A percentile compares a stretch with the other conserved stretches of the same genome.
Evolutionary conservation across 2,329 filamentous ascomycete species (phyloP).

Genomic region (Trichoderma sp.): DNA sequence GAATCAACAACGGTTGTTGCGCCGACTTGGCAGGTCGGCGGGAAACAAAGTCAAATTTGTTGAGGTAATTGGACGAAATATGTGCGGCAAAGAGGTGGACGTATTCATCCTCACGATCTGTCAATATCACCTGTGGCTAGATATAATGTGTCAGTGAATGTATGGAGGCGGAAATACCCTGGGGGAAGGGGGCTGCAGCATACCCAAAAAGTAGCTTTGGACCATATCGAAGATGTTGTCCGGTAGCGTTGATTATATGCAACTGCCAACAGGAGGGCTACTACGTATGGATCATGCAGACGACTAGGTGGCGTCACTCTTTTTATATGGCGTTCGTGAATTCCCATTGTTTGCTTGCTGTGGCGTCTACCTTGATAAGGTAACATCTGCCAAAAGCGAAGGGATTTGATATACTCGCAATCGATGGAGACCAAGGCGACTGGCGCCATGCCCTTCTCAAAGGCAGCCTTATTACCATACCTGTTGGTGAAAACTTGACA

Average conservation of each 20-base stretch:
- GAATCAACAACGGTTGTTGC: not conserved
- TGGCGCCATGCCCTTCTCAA: not conserved
- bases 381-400: not conserved
- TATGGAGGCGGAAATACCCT: not conserved
- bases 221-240: not conserved
- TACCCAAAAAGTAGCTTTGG: not conserved
- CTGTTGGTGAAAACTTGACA: not conserved
- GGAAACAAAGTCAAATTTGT: not conserved
- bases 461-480: not conserved
- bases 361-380: not conserved
- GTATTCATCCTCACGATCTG: not conserved
- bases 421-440: not conserved
- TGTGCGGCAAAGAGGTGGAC: not conserved
- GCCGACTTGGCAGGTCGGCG: not conserved
- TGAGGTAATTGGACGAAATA: not conserved
- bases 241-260: not conserved
- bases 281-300: not conserved
- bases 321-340: not conserved
- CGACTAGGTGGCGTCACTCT: not conserved
- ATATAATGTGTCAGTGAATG: not conserved
- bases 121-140: not conserved
- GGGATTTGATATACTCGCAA: not conserved
- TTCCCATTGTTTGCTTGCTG: not conserved
- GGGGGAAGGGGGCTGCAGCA: not conserved
- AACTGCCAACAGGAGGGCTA: not conserved